A percentile compares a stretch with the other conserved stretches of the same genome.
Conservation (phyloP, 257 asterid genomes). For the Solanum sitiens region DNA sequence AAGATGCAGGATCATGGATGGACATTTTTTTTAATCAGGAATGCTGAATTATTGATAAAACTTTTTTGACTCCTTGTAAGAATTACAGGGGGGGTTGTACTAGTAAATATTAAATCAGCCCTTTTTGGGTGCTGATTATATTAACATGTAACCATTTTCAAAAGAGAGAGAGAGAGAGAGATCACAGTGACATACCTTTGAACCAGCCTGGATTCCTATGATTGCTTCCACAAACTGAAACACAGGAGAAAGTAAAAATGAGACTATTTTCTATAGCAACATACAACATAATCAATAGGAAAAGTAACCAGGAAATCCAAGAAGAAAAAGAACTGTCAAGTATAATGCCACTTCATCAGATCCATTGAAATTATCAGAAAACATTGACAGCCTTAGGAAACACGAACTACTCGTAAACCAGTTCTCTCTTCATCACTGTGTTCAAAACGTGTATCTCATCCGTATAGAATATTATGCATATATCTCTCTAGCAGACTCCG, state of each 20-base stretch:
- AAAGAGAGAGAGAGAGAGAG: not conserved
- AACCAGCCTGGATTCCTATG: slow-evolving; percentile 56
- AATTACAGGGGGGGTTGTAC: not conserved
- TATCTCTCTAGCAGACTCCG: not conserved
- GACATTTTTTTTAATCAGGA: not conserved
- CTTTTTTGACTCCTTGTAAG: not conserved
- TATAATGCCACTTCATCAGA: not conserved
- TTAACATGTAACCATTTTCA: not conserved
- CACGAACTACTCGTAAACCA: not conserved
- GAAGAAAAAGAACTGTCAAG: not conserved
- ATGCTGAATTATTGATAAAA: not conserved
- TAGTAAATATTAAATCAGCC: not conserved
- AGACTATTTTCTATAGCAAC: not conserved
- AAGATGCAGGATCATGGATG: not conserved
- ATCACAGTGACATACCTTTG: slow-evolving; percentile 33
- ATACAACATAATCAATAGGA: not conserved
- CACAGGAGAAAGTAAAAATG: not conserved
- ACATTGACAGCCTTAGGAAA: not conserved
- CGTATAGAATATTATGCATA: not conserved
- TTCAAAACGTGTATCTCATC: not conserved
- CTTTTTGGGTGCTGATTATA: not conserved
- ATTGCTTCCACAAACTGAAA: slow-evolving; percentile 88
- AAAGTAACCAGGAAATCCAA: not conserved
- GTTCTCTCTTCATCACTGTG: not conserved
- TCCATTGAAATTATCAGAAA: not conserved